Percentiles rank a stretch among this genome's conserved stretches.
Conservation (phyloP, 257 asterid species). For the Cruciata laevipes region DNA sequence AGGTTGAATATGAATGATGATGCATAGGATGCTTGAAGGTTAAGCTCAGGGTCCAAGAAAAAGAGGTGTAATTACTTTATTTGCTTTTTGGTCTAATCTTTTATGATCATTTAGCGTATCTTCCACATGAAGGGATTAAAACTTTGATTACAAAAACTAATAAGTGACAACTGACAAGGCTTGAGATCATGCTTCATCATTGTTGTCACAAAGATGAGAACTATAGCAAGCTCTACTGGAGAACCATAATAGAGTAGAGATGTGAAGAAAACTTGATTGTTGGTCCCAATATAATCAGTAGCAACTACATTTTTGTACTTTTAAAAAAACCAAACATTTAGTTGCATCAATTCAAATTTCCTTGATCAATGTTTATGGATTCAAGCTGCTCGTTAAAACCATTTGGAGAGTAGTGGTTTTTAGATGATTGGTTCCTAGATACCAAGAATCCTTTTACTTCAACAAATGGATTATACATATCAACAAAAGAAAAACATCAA, state of each 20-base stretch:
- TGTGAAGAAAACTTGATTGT: neutral
- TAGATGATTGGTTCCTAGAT: no score
- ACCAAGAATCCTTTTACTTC: no score
- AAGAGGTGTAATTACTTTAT: constrained; percentile 21
- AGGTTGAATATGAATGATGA: constrained; percentile 1
- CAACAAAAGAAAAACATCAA: no score
- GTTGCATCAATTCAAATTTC: neutral
- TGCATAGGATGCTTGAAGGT: constrained; percentile 55
- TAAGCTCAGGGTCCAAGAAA: constrained; percentile 24
- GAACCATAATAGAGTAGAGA: neutral
- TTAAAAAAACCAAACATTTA: no score
- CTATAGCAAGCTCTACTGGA: neutral
- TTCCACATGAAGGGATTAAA: constrained; percentile 13
- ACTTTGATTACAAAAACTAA: neutral
- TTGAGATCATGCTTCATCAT: neutral
- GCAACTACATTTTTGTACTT: no score
- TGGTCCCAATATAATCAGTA: neutral
- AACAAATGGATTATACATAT: no score
- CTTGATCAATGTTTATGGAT: no score
- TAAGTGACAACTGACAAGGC: constrained; percentile 3
- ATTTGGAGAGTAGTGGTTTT: no score
- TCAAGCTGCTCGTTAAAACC: no score
- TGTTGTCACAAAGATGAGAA: neutral
- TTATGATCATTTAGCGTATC: constrained; percentile 9
- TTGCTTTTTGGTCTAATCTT: constrained; percentile 17